Base-by-base conservation (phyloP, 768 basidiomycete species). In the Lanmaoa rubissima region DNA sequence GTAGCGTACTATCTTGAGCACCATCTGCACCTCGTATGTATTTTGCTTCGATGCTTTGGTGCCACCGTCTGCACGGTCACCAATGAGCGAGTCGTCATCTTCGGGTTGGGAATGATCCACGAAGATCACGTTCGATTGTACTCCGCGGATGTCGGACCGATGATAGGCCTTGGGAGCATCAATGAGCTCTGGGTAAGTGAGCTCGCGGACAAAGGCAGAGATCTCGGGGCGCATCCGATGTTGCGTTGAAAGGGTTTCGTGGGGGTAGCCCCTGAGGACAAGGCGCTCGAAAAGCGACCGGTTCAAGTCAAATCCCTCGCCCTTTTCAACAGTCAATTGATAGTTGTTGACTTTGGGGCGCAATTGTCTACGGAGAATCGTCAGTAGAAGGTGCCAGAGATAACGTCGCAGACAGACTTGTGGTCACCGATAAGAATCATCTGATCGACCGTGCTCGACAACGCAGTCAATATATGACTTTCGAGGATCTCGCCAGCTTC, bases 221-320 rank as follows among this genome's bases (percentile, higher is more conserved):
- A 89, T 88, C 56, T 88, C 84, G 0, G 87, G 87, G 1, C 87
- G 77, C 87, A 89, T 89, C 28, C 87, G 81, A 62, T 89, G 88
- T 58, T 89, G 88, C 36, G 76, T 65, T 1, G 64, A 68, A 13
- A 89, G 78, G 0, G 76, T 82, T 48, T 72, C 64, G 58, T 89
- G 87, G 0, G 87, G 86, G 60, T 82, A 88, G 0, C 78, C 81
- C 51, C 77, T 77, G 5, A 83, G 67, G 9, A 87, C 87, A 43
- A 88, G 70, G 14, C 44, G 44, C 44, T 88, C 71, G 17, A 87
- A 53, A 10, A 53, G 74, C 0, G 85, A 87, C 40, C 76, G 65
- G 51, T 89, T 88, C 21, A 89, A 75, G 53, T 88, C 83, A 53
- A 74, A 88, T 2, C 86, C 86, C 1, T 86, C 81, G 2, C 81